Evolutionary conservation across 495 filamentous ascomycete genomes (phyloP).

Genomic region (Elasticomyces elasticus): DNA sequence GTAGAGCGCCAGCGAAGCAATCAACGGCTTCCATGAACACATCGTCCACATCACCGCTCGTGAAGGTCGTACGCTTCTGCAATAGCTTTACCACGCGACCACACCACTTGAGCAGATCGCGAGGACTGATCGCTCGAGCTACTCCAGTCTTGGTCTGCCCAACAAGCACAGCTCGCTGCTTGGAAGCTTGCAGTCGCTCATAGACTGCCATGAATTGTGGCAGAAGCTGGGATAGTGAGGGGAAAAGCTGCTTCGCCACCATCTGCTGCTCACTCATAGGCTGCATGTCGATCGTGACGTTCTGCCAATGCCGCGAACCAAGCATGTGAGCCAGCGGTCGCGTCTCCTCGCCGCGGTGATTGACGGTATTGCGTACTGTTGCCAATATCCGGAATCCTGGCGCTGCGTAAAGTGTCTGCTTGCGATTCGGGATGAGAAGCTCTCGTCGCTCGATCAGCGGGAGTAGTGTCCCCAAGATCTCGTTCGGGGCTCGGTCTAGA

Average conservation of each 20-base stretch:
- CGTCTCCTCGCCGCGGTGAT: constrained; percentile 58
- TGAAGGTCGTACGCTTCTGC: constrained; percentile 51
- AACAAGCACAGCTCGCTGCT: constrained; percentile 41
- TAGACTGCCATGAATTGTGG: constrained; percentile 68
- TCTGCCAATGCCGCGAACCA: constrained; percentile 73
- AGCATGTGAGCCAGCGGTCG: constrained; percentile 49
- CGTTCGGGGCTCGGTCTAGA: constrained; percentile 87
- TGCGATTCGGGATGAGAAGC: constrained; percentile 74
- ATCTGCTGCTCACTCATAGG: constrained; percentile 59
- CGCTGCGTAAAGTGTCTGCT: constrained; percentile 71
- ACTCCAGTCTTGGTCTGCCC: constrained; percentile 45
- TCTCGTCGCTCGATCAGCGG: constrained; percentile 84
- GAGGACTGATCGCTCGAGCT: constrained; percentile 54
- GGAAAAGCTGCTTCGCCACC: constrained; percentile 59
- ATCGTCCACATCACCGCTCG: constrained; percentile 65
- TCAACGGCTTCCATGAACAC: constrained; percentile 88
- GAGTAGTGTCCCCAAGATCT: constrained; percentile 81
- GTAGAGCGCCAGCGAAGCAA: constrained; percentile 71
- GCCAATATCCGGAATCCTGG: constrained; percentile 83
- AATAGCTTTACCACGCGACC: constrained; percentile 52
- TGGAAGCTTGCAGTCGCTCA: constrained; percentile 47
- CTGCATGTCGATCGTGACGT: constrained; percentile 57
- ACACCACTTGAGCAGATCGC: constrained; percentile 88
- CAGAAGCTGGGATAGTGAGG: constrained; percentile 58
- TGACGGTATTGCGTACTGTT: constrained; percentile 69